Base-by-base conservation (phyloP, 257 asterid genomes). In the Gynochthodes officinalis region DNA sequence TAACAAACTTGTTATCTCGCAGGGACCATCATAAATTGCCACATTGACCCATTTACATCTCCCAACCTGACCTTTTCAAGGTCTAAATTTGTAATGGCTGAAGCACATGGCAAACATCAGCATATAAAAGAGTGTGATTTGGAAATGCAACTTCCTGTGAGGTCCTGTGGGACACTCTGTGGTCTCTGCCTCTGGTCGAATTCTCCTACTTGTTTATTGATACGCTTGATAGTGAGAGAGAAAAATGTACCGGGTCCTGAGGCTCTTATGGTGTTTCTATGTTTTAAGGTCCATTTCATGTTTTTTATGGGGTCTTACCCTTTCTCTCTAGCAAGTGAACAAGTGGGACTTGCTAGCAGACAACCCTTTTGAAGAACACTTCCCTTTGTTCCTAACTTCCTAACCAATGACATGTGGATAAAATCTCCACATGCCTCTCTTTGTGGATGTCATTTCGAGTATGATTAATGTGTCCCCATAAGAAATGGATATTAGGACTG, bases 371-470 rank as follows among this genome's bases (percentile, higher is more conserved):
- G 76, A 19, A 64, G 61, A 67, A 49, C 84, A 75, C 80, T 66
- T 70, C 18, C 53, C 4, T 76, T 69, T 85, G 86, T 42, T 77
- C 84, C 83, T 75, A 67, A 74, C 77, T 76, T 85, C 79, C n/a
- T 72, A 73, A 73, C 81, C 73, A 80, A 69, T 58, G 79, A 77
- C 79, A 84, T 70, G 44, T 70, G 78, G 85, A 81, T 76, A 66
- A 57, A 62, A 33, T 71, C 57, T 50, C 70, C 83, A 86, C 89
- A 78, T 88, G 88, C 78, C 40, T 72, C 57, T 35, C 73, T 85
- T 78, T 85, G 87, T 82, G 86, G 85, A 73, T 84, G 77, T 46
- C 50, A 81, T 80, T 79, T 72, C 55, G 33, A 69, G 78, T 60
- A 76, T 42, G 50, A 70, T 77, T 72, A 59, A 64, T 72, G 80